Conservation (phyloP, 345 rosid species). For the Abelmoschus esculentus region DNA sequence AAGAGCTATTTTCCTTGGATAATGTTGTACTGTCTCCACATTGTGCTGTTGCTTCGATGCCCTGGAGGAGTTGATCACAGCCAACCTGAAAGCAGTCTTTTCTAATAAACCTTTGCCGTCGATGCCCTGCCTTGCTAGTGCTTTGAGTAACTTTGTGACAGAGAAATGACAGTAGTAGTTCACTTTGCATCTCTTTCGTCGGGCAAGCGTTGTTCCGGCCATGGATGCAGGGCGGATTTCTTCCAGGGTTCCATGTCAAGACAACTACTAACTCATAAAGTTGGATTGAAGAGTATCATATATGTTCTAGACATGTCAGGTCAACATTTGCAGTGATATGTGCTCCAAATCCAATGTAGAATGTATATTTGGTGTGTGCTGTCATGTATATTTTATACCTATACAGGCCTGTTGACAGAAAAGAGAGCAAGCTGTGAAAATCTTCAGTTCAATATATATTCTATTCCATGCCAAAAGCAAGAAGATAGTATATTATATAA, state of each 20-base stretch:
- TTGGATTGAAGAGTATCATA: too few relatives aligned
- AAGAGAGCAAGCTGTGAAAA: background rate
- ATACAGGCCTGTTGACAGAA: conserved; percentile 3
- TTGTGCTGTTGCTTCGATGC: conserved; percentile 18
- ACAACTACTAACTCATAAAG: too few relatives aligned
- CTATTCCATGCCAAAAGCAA: background rate
- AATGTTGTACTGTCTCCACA: conserved; percentile 35
- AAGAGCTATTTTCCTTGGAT: conserved; percentile 17
- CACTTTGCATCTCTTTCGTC: background rate
- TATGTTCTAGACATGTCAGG: background rate
- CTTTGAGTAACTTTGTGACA: too few relatives aligned
- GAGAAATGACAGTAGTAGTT: too few relatives aligned
- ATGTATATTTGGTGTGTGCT: conserved; percentile 1
- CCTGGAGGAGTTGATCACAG: conserved; percentile 18
- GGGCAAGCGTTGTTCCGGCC: background rate
- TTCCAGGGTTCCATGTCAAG: background rate
- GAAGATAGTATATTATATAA: too few relatives aligned
- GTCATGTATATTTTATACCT: conserved; percentile 15
- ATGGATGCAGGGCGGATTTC: conserved; percentile 16
- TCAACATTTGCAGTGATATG: conserved; percentile 7
- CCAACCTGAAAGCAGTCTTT: conserved; percentile 32
- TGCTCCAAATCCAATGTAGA: too few relatives aligned
- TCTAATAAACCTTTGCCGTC: conserved; percentile 15
- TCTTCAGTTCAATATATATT: background rate
- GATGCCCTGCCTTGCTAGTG: background rate